Evolutionary conservation across 371 early-diverging fungal species (phyloP).

Genomic region (Parasitella parasitica): DNA sequence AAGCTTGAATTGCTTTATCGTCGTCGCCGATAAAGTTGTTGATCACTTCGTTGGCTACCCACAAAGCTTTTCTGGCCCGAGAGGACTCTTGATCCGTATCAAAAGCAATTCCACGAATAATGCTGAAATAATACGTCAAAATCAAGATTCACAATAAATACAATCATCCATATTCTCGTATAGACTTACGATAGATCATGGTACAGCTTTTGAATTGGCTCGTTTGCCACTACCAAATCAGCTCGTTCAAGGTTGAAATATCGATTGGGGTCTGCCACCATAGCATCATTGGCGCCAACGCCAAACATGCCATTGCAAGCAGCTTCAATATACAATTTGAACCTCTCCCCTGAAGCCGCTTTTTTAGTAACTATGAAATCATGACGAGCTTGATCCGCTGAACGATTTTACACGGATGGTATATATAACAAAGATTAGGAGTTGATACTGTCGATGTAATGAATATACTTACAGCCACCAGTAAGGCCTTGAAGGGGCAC

Average conservation of each 20-base stretch:
- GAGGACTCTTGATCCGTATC: constrained; percentile 70
- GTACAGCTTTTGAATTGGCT: constrained; percentile 64
- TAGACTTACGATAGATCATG: constrained; percentile 66
- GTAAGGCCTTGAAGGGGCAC: constrained; percentile 88
- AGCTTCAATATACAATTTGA: constrained; percentile 82
- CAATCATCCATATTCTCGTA: not conserved
- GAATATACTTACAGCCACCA: constrained; percentile 55
- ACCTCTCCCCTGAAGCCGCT: constrained; percentile 62
- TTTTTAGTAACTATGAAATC: constrained; percentile 72
- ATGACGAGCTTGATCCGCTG: constrained; percentile 66
- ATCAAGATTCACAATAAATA: not conserved
- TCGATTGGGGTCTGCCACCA: constrained; percentile 72
- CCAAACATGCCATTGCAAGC: constrained; percentile 96
- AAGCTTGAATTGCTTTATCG: constrained; percentile 52
- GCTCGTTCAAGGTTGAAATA: constrained; percentile 51
- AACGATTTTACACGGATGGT: not conserved
- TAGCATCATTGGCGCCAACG: constrained; percentile 60
- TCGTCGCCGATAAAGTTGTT: constrained; percentile 67
- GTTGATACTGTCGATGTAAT: not conserved
- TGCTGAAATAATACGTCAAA: constrained; percentile 24
- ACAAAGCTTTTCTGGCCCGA: constrained; percentile 69
- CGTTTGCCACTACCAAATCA: constrained; percentile 72
- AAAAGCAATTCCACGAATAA: constrained; percentile 76
- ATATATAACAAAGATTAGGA: not conserved
- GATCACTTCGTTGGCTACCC: constrained; percentile 76